phyloP scores from a whole-genome alignment of 1,284 basidiomycete genomes.

The Gymnopus androsaceus region DNA sequence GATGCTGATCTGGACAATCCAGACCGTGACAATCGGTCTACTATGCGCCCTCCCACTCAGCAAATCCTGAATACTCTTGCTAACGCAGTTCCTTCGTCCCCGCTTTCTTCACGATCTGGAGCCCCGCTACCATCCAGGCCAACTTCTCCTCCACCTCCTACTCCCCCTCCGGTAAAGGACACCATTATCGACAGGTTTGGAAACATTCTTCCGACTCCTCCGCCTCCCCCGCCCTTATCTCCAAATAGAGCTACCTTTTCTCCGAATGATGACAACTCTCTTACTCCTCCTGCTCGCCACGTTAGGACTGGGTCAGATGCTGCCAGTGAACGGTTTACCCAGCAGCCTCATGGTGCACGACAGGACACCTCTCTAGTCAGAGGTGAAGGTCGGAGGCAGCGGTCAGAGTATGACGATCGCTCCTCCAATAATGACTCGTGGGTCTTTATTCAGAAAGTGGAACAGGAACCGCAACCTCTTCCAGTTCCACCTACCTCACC shows the following conservation, averaged over 20 bases:
- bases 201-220: slow-evolving; percentile 30
- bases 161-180: slow-evolving; percentile 26
- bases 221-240: slow-evolving; percentile 45
- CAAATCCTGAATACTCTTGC: slow-evolving; percentile 27
- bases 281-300: slow-evolving; percentile 36
- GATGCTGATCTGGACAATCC: slow-evolving; percentile 69
- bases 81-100: slow-evolving; percentile 25
- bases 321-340: slow-evolving; percentile 42
- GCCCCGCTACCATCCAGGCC: slow-evolving; percentile 28
- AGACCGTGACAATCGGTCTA: slow-evolving; percentile 51
- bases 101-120: slow-evolving; percentile 27
- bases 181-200: slow-evolving; percentile 33
- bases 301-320: slow-evolving; percentile 52
- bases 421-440: slow-evolving; percentile 35
- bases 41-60: slow-evolving; percentile 40
- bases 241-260: slow-evolving; percentile 46
- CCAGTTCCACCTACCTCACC: slow-evolving; percentile 21
- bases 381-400: slow-evolving; percentile 23
- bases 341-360: slow-evolving; percentile 26
- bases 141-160: slow-evolving; percentile 24
- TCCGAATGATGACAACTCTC: slow-evolving; percentile 40
- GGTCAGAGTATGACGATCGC: slow-evolving; percentile 28
- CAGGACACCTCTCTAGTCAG: slow-evolving; percentile 26
- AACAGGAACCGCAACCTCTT: background rate
- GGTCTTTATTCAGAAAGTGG: slow-evolving; percentile 43